Base-by-base conservation (phyloP, 257 asterid species). In the Echites panduratus region DNA sequence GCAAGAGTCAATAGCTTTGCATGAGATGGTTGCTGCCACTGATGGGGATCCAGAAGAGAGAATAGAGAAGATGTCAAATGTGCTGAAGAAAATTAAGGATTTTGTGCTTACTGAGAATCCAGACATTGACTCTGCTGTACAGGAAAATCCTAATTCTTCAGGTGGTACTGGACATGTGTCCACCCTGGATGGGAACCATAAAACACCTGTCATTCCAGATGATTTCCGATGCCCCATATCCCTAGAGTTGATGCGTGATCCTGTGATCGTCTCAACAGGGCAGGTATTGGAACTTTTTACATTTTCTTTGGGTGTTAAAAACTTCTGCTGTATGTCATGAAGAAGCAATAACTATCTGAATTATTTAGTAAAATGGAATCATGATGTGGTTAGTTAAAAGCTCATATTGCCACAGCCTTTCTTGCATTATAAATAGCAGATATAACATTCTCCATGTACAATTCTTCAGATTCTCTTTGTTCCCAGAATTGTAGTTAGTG, bases 151-250 rank as follows among this genome's bases (percentile, higher is more conserved):
- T n/a, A 65, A 79, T 71, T 89, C 86, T 73, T 78, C 85, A 68
- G 82, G 86, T 75, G 75, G 88, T 58, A 82, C 82, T 74, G 90
- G 86, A 61, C 89, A 84, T 79, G 49, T 78, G 59, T 77, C 82
- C 70, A 62, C 75, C 8, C 27, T 16, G 45, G 88, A 83, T 58
- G 86, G 78, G 78, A 78, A 73, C 76, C 83, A 71, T 68, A 91
- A 75, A 76, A 74, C 85, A 83, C 89, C 89, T 77, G 84, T 84
- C 77, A 85, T 92, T 78, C 99, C 99, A 4, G 98, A 92, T 73
- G 99, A 95, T 83, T 95, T 95, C 70, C 97, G 99, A 8, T 95
- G 99, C 70, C 98, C 99, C 63, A 89, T 92, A 78, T 95, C 98
- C 53, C 84, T 92, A 70, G 99, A 95, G 87, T 83, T 95, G 81